phyloP scores from a whole-genome alignment of 306 rosid species.

The Alnus glutinosa region DNA sequence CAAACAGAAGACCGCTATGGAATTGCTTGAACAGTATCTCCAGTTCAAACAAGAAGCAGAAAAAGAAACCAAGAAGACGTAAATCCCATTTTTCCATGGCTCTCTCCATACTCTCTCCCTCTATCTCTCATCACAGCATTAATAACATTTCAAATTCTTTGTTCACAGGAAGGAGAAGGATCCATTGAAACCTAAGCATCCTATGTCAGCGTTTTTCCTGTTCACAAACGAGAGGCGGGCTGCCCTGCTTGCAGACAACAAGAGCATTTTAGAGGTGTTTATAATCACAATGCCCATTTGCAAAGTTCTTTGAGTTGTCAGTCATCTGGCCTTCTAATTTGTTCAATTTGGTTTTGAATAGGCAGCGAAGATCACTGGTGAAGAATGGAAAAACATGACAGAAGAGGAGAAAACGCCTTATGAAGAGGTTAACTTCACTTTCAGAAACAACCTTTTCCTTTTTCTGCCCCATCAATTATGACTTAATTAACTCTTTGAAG shows the following conservation, averaged over 20 bases:
- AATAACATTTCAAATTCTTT: slow-evolving; percentile 9
- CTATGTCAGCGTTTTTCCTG: slow-evolving; percentile 77
- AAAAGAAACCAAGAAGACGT: slow-evolving; percentile 66
- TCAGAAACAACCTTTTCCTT: neutral
- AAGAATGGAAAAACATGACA: slow-evolving; percentile 89
- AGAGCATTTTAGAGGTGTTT: slow-evolving; percentile 58
- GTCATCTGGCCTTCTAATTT: neutral
- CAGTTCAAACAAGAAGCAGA: slow-evolving; percentile 77
- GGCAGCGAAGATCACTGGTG: slow-evolving; percentile 72
- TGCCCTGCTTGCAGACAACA: slow-evolving; percentile 59
- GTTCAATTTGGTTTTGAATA: slow-evolving; percentile 13
- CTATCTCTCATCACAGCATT: neutral
- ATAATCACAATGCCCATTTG: neutral
- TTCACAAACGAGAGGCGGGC: slow-evolving; percentile 75
- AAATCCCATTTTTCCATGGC: neutral
- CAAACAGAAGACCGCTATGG: slow-evolving; percentile 90
- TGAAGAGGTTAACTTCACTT: slow-evolving; percentile 59
- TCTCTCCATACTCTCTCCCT: neutral
- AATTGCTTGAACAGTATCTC: slow-evolving; percentile 82
- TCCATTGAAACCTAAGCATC: slow-evolving; percentile 92
- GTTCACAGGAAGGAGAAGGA: slow-evolving; percentile 78
- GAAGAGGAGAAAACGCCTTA: slow-evolving; percentile 66
- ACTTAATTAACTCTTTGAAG: neutral
- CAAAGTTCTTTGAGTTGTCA: neutral
- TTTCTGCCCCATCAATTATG: neutral